Evolutionary conservation across 768 basidiomycete species (phyloP).

Genomic region (Hygrophorus pudorinus): DNA sequence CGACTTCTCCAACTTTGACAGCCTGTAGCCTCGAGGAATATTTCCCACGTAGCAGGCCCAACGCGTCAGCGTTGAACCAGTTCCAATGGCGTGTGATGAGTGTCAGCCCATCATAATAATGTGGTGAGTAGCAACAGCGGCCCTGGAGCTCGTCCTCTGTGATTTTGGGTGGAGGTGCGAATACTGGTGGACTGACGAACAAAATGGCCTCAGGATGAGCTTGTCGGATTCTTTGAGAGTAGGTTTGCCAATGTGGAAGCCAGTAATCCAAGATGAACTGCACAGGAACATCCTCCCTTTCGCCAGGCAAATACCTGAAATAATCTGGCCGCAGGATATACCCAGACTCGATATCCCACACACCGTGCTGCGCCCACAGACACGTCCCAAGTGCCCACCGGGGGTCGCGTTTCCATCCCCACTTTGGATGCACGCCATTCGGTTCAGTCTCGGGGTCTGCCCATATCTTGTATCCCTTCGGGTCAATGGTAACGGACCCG

Average conservation of each 20-base stretch:
- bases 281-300: slow-evolving; percentile 30
- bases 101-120: slow-evolving; percentile 95
- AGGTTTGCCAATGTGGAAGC: slow-evolving; percentile 58
- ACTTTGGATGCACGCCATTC: slow-evolving; percentile 51
- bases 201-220: slow-evolving; percentile 75
- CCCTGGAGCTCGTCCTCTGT: slow-evolving; percentile 51
- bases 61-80: slow-evolving; percentile 91
- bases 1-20: slow-evolving; percentile 70
- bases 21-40: slow-evolving; percentile 60
- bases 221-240: slow-evolving; percentile 44
- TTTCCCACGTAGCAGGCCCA: slow-evolving; percentile 83
- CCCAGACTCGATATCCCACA: slow-evolving; percentile 75
- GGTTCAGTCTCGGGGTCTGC: slow-evolving; percentile 39
- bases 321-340: slow-evolving; percentile 64
- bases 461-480: slow-evolving; percentile 76
- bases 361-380: slow-evolving; percentile 81
- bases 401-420: slow-evolving; percentile 75
- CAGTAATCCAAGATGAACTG: slow-evolving; percentile 76
- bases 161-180: slow-evolving; percentile 61
- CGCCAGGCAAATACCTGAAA: slow-evolving; percentile 43
- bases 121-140: slow-evolving; percentile 63
- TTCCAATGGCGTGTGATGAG: slow-evolving; percentile 91
- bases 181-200: slow-evolving; percentile 91
- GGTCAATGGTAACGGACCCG: slow-evolving; percentile 77
- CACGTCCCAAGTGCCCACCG: slow-evolving; percentile 71